phyloP scores from a whole-genome alignment of 768 basidiomycete genomes.

The Auricularia sp. region DNA sequence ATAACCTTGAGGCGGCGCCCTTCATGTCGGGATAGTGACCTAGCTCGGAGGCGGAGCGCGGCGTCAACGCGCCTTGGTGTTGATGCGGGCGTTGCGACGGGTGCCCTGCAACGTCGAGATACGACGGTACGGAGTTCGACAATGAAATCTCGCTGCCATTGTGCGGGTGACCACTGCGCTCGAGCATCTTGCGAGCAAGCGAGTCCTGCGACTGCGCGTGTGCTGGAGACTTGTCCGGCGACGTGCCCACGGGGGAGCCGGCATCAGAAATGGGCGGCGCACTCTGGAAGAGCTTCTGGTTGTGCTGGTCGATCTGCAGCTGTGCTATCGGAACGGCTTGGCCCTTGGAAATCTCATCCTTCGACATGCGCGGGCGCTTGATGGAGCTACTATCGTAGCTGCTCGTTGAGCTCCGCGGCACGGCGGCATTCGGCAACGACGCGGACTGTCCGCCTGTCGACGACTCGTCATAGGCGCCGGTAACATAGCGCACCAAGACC shows the following conservation, averaged over 20 bases:
- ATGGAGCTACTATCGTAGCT: neutral
- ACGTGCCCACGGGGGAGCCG: neutral
- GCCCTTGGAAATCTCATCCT: constrained; percentile 51
- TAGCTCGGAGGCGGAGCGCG: constrained; percentile 43
- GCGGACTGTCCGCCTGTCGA: neutral
- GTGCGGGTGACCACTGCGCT: neutral
- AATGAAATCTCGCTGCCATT: constrained; percentile 30
- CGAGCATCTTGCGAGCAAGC: neutral
- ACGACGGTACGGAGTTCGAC: constrained; percentile 51
- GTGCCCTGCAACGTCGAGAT: constrained; percentile 27
- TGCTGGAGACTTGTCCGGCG: constrained; percentile 1
- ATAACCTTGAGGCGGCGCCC: constrained; percentile 22
- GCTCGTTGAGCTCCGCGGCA: constrained; percentile 29
- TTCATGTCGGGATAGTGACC: constrained; percentile 65
- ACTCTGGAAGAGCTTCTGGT: constrained; percentile 51
- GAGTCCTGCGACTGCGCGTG: neutral
- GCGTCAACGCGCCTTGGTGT: neutral
- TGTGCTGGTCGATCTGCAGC: constrained; percentile 42
- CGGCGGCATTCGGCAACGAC: neutral
- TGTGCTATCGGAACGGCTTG: constrained; percentile 47
- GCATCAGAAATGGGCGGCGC: constrained; percentile 15
- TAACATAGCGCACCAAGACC: constrained; percentile 80
- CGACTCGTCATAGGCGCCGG: constrained; percentile 62
- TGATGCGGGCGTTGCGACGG: constrained; percentile 47
- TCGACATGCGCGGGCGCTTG: constrained; percentile 26